phyloP scores from a whole-genome alignment of 176 grass and related monocot genomes.

The Hsuehochloa calcarea region DNA sequence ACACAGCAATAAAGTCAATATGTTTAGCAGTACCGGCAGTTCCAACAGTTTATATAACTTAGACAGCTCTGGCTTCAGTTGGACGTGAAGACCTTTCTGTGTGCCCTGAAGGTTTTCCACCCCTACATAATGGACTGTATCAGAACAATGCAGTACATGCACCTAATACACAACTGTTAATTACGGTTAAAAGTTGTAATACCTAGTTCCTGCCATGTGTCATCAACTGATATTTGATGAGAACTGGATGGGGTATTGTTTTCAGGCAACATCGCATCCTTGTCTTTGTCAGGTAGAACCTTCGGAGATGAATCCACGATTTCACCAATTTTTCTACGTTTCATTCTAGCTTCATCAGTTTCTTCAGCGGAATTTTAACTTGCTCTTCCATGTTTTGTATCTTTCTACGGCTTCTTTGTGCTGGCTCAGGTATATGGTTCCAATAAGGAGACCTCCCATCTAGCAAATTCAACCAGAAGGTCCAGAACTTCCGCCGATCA shows the following conservation, averaged over 20 bases:
- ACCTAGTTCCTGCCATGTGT: conserved; percentile 56
- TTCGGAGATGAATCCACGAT: conserved; percentile 37
- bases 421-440: conserved; percentile 69
- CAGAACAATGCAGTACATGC: conserved; percentile 23
- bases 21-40: conserved; percentile 61
- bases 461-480: conserved; percentile 81
- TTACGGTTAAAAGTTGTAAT: conserved; percentile 36
- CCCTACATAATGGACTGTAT: conserved; percentile 40
- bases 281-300: conserved; percentile 38
- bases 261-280: conserved; percentile 27
- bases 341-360: conserved; percentile 54
- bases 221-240: conserved; percentile 36
- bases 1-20: conserved; percentile 21
- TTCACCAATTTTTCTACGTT: conserved; percentile 55
- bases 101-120: conserved; percentile 49
- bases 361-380: conserved; percentile 41
- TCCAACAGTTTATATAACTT: conserved; percentile 61
- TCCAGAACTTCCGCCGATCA: conserved; percentile 71
- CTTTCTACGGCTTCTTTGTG: conserved; percentile 74
- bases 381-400: conserved; percentile 48
- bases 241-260: conserved; percentile 28
- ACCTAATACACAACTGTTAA: conserved; percentile 6
- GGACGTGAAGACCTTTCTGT: conserved; percentile 63
- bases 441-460: conserved; percentile 60
- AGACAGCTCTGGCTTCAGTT: conserved; percentile 65